A percentile compares a stretch with the other conserved stretches of the same genome.
phyloP scores from a whole-genome alignment of 495 filamentous ascomycete species.

The Tuber microsphaerosporum region DNA sequence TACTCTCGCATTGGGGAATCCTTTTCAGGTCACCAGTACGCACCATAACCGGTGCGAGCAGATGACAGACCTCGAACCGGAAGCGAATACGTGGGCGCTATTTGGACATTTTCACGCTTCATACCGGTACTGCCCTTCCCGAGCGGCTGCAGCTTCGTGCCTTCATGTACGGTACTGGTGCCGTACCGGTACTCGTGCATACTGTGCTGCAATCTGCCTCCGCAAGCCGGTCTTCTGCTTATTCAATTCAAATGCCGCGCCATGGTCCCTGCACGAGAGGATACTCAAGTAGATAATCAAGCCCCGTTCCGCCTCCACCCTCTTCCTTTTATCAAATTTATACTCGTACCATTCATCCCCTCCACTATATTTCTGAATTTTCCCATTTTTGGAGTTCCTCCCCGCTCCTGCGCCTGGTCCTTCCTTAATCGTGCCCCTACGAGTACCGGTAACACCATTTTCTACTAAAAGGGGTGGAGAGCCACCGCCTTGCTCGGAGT shows the following conservation, averaged over 20 bases:
- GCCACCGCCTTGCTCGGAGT: neutral
- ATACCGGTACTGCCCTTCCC: neutral
- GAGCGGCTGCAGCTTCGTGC: neutral
- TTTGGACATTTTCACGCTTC: neutral
- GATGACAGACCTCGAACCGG: neutral
- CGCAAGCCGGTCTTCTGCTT: neutral
- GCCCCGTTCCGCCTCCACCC: neutral
- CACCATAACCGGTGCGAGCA: neutral
- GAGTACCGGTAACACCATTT: neutral
- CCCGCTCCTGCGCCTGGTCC: neutral
- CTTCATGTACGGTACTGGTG: neutral
- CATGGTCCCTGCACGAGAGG: neutral
- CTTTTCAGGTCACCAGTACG: too few relatives aligned
- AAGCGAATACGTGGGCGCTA: neutral
- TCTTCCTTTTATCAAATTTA: too few relatives aligned
- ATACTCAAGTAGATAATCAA: neutral
- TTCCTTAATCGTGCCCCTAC: neutral
- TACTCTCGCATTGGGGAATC: neutral
- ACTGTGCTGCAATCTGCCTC: neutral
- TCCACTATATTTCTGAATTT: neutral
- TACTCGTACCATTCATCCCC: neutral
- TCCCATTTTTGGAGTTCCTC: neutral
- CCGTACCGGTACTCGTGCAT: too few relatives aligned
- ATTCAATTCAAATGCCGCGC: neutral
- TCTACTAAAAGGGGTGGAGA: neutral